These are phyloP conservation scores for Claviceps monticola DNA, from an alignment of 2,329 filamentous ascomycete genomes.

Conservation along the genomic window DNA sequence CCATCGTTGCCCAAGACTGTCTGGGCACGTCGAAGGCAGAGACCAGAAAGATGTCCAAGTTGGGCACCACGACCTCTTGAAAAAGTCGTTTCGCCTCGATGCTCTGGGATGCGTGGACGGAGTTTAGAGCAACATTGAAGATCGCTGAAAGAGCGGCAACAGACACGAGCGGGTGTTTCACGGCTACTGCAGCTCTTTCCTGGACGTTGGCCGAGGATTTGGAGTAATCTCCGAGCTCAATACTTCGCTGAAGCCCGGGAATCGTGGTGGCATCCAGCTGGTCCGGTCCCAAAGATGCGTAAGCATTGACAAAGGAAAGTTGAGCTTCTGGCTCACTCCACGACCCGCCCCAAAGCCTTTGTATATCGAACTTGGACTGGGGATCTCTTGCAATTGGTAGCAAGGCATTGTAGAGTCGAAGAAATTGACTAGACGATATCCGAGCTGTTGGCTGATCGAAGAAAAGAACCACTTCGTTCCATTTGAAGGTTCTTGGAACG, in stretches of 20 bases:
- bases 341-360: slow-evolving; percentile 75
- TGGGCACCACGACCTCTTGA: slow-evolving; percentile 54
- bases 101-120: slow-evolving; percentile 45
- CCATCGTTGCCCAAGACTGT: slow-evolving; percentile 57
- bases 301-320: slow-evolving; percentile 84
- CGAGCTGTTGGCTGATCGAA: slow-evolving; percentile 72
- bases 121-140: slow-evolving; percentile 50
- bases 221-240: slow-evolving; percentile 46
- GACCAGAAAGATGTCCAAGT: slow-evolving; percentile 66
- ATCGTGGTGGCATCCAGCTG: slow-evolving; percentile 77
- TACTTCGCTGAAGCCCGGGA: slow-evolving; percentile 65
- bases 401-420: slow-evolving; percentile 67
- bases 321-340: slow-evolving; percentile 84
- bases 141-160: slow-evolving; percentile 65
- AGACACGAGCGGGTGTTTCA: slow-evolving; percentile 78
- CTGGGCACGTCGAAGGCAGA: slow-evolving; percentile 65
- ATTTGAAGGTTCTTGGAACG: slow-evolving; percentile 49
- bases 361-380: slow-evolving; percentile 54
- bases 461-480: slow-evolving; percentile 58
- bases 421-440: slow-evolving; percentile 66
- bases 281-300: slow-evolving; percentile 59
- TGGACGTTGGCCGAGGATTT: slow-evolving; percentile 34
- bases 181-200: slow-evolving; percentile 45
- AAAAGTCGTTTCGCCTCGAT: slow-evolving; percentile 52
- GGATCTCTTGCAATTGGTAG: slow-evolving; percentile 52